A percentile compares a stretch with the other conserved stretches of the same genome.
phyloP scores from a whole-genome alignment of 345 rosid genomes.

The Populus euphratica region DNA sequence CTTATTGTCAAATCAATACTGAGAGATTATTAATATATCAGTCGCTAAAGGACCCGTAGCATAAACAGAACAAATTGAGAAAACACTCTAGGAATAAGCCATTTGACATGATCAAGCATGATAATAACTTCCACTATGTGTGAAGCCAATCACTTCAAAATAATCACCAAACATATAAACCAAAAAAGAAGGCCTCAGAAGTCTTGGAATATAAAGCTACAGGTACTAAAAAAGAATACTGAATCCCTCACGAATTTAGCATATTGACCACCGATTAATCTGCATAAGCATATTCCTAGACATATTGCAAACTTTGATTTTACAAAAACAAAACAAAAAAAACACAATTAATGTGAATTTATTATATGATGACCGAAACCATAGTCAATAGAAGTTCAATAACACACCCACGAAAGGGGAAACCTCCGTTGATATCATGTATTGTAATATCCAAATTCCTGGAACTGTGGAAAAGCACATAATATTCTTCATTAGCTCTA shows the following conservation, averaged over 20 bases:
- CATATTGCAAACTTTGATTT: neutral
- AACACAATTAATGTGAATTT: neutral
- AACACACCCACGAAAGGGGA: neutral
- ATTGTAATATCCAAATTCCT: neutral
- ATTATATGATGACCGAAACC: neutral
- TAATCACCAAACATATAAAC: neutral
- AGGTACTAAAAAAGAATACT: neutral
- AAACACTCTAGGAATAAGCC: conserved; percentile 14
- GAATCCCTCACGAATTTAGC: neutral
- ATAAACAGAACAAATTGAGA: neutral
- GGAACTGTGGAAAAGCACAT: neutral
- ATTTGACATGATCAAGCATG: neutral
- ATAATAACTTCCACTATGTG: conserved; percentile 10
- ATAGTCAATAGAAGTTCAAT: neutral
- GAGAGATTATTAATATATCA: neutral
- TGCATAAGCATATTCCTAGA: neutral
- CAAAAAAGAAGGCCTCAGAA: neutral
- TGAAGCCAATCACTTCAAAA: conserved; percentile 3
- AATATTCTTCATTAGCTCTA: neutral
- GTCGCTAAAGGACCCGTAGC: neutral
- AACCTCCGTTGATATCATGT: neutral
- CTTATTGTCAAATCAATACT: neutral
- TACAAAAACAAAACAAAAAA: neutral
- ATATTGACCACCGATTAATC: neutral
- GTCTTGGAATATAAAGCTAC: neutral